Conservation (phyloP, 2,329 filamentous ascomycete species). For the Tolypocladium cylindrosporum region DNA sequence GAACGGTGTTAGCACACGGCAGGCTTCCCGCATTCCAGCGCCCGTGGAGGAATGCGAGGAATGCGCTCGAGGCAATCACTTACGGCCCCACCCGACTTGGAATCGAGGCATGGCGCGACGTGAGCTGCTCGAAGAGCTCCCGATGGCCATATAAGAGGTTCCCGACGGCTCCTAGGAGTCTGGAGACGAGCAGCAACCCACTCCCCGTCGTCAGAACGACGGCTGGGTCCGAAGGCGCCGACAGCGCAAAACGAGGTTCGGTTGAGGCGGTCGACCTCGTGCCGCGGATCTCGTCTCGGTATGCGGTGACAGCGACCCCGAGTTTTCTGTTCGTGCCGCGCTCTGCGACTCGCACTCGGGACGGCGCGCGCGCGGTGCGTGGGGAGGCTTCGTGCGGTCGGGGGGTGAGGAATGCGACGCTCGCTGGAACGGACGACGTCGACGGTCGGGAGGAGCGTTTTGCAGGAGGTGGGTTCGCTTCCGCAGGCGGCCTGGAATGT, state of each 20-base stretch:
- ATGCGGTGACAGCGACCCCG: too few species aligned
- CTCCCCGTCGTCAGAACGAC: background rate
- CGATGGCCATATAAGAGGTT: constrained; percentile 6
- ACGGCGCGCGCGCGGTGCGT: background rate
- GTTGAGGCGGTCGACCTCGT: background rate
- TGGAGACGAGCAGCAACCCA: background rate
- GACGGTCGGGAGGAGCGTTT: background rate
- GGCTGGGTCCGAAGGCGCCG: background rate
- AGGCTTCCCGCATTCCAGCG: background rate
- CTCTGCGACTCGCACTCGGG: background rate
- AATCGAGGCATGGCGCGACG: constrained; percentile 24
- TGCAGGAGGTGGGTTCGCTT: background rate
- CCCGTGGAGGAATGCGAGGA: background rate
- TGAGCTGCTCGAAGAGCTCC: constrained; percentile 14
- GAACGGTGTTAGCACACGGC: background rate
- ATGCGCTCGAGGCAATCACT: constrained; percentile 12
- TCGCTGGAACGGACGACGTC: background rate
- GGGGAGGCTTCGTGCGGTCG: background rate
- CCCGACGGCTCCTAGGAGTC: background rate
- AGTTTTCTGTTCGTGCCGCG: too few species aligned
- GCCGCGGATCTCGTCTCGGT: background rate
- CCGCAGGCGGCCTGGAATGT: background rate
- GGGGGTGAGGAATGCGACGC: background rate
- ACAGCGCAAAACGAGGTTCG: background rate
- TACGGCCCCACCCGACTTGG: constrained; percentile 40